Base-by-base conservation (phyloP, 495 filamentous ascomycete species). In the Aspergillus mulundensis region DNA sequence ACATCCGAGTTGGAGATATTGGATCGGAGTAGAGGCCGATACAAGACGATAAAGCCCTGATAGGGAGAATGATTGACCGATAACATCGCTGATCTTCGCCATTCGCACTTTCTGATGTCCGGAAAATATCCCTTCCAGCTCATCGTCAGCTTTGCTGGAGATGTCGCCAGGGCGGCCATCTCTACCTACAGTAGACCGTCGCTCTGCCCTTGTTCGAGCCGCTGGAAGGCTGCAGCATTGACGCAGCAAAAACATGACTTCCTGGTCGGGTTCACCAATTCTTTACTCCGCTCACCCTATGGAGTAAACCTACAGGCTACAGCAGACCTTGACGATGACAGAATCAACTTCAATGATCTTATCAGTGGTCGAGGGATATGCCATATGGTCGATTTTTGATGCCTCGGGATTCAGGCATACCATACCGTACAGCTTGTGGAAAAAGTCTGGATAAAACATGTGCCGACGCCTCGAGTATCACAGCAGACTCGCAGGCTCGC, bases 51-150 rank as follows among this genome's bases (percentile, higher is more conserved):
- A 48, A 56, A 48, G 19, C 11, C 7, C 34, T 56, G 53, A 56
- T 49, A 56, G 53, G 53, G 32, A 47, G 44, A 56, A 56, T 36
- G 34, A 56, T 56, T 41, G 36, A 24, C 53, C 53, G 53, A 43
- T 11, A 12, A 3, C 32, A 49, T 8, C 16, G 19, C 14, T 11
- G 34, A 28, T 28, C 25, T 28, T 28, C 25, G 3, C 4, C 32
- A 36, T 11, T 15, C 12, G 32, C 32, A 11, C 12, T 7, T 11
- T 15, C 12, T 10, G 5, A 36, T 15, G 7, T 36, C 12, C 6
- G 12, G 12, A 10, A 36, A 11, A 6, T 36, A 2, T 8, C 5
- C 38, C n/a, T 18, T 25, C 21, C 12, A 25, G 43, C 21, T 49
- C 3, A 14, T 48, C 46, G 28, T 49, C 46, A 34, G 21, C 4